Base-by-base conservation (phyloP, 352 stramenopile genomes). In the Sclerospora graminicola region DNA sequence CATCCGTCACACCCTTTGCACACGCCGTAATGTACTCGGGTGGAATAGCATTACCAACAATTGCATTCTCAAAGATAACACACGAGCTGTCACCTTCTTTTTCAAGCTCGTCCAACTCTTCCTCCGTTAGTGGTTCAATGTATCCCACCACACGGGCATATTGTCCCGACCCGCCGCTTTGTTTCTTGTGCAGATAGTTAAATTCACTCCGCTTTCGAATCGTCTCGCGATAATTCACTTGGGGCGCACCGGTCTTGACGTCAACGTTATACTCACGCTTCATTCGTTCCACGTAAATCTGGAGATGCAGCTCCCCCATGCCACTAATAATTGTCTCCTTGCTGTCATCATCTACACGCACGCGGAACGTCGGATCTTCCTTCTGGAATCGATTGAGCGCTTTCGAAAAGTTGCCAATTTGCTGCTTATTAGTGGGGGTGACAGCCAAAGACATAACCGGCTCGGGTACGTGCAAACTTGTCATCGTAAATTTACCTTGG, bases 101-200 rank as follows among this genome's bases (percentile, higher is more conserved):
- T 14, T 52, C 38, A 31, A 66, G 59, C 33, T 87, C 71, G 38
- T 73, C 70, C 39, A 82, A 70, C 33, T 92, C 81, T 19, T 58
- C 45, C 18, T 89, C 85, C 16, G 82, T 72, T 30, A 99, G 75
- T 1, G 95, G 95, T 67, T 99, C 96, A 52, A 99, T 82, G 76
- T 98, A 99, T 35, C 96, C 96, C 40, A 97, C 92, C 32, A 99
- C 95, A 51, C 85, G 81, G 15, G 79, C 86, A 67, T 97, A 99
- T 68, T 99, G 96, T 29, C 96, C 96, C 32, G 84, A 85, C 40
- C 96, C 96, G 61, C 96, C 96, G 29, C 91, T 97, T 75, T 99
- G 96, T 62, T 99, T 99, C 66, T 98, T 98, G 81, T 99, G 96
- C 37, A 99, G 56, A 71, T 98, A 99, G 74, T 99, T 97, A 69